Evolutionary conservation across 129 eudicot genomes (phyloP).

Genomic region (Solidago caesia): DNA sequence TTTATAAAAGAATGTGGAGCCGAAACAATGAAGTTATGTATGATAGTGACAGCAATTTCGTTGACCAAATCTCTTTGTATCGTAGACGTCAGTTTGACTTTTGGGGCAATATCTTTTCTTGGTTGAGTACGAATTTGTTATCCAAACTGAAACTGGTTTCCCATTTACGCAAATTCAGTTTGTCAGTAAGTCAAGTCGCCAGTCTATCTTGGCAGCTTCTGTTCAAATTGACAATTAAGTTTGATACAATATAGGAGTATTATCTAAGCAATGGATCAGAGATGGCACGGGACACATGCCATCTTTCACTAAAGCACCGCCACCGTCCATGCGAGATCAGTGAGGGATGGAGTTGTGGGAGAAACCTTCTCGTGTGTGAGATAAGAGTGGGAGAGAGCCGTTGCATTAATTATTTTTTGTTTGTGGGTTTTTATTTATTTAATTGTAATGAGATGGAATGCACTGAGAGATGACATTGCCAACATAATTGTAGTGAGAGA

Average conservation of each 20-base stretch:
- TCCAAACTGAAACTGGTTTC: constrained; percentile 22
- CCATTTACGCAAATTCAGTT: constrained; percentile 7
- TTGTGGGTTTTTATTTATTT: no score
- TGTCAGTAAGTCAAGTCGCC: constrained; percentile 13
- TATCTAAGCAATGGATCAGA: no score
- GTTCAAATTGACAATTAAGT: not conserved
- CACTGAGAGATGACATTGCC: no score
- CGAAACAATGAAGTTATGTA: not conserved
- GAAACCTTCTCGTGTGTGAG: no score
- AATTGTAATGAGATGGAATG: no score
- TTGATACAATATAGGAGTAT: not conserved
- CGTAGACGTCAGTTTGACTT: constrained; percentile 28
- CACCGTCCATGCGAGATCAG: no score
- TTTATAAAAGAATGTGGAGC: not conserved
- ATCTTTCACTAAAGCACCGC: no score
- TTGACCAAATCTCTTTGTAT: constrained; percentile 25
- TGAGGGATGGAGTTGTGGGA: no score
- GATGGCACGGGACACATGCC: no score
- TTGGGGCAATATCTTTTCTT: constrained; percentile 15
- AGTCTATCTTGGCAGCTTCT: constrained; percentile 26
- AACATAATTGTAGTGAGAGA: no score
- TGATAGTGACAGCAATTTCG: not conserved
- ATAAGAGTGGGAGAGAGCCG: no score
- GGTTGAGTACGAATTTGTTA: constrained; percentile 16
- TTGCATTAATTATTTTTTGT: no score